phyloP scores from a whole-genome alignment of 1,284 basidiomycete species.

The Singerocomus inundabilis region DNA sequence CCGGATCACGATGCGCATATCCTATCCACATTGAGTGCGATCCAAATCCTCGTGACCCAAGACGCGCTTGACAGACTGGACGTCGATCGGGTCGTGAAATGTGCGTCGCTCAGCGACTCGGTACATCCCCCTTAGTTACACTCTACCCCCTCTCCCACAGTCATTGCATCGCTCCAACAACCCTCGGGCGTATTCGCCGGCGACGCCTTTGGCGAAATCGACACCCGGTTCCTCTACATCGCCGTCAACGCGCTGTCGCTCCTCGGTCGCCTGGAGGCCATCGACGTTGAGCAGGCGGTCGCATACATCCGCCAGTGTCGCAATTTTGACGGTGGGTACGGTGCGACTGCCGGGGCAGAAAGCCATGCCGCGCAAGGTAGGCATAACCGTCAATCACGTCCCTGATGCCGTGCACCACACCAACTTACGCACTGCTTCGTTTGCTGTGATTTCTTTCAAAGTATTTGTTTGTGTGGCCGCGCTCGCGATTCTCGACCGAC shows the following conservation, averaged over 20 bases:
- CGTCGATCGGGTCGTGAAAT: conserved; percentile 67
- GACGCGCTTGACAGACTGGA: conserved; percentile 77
- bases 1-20: conserved; percentile 93
- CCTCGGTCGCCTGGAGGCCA: conserved; percentile 64
- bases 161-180: conserved; percentile 80
- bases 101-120: conserved; percentile 42
- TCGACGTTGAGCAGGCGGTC: conserved; percentile 67
- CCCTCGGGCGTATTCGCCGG: conserved; percentile 89
- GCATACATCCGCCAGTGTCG: conserved; percentile 74
- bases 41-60: conserved; percentile 89
- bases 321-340: conserved; percentile 98
- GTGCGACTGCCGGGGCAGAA: conserved; percentile 80
- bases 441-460: conserved; percentile 31
- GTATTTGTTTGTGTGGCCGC: conserved; percentile 91
- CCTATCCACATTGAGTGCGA: conserved; percentile 82
- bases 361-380: conserved; percentile 90
- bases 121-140: not conserved
- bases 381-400: conserved; percentile 15
- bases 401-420: not conserved
- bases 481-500: conserved; percentile 80
- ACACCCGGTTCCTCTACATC: conserved; percentile 91
- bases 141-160: too few species aligned
- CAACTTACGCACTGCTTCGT: not conserved
- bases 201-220: conserved; percentile 86
- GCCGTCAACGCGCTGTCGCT: conserved; percentile 82